These are phyloP conservation scores for Gleditsia sinensis DNA, from an alignment of 306 rosid species.

Conservation along the genomic window DNA sequence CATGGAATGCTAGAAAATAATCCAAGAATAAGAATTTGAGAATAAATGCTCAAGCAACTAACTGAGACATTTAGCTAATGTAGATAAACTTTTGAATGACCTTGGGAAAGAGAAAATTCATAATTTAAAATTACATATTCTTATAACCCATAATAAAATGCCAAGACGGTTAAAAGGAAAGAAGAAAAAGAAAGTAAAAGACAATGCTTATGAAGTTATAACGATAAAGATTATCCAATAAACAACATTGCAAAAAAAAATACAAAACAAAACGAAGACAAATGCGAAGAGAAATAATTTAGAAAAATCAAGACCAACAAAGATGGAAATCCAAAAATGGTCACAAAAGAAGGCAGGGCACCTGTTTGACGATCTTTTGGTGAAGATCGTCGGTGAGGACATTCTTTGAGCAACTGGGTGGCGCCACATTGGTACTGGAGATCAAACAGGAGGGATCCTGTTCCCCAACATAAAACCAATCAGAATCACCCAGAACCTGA, in stretches of 20 bases:
- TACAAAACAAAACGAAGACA: not conserved
- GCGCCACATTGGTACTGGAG: conserved; percentile 38
- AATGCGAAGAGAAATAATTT: not conserved
- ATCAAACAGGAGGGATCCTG: conserved; percentile 68
- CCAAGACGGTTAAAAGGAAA: not conserved
- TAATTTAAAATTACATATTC: no score
- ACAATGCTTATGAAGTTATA: not conserved
- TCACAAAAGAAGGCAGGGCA: conserved; percentile 10
- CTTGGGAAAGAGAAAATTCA: not conserved
- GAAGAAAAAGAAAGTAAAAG: not conserved
- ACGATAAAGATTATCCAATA: not conserved
- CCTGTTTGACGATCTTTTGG: conserved; percentile 88
- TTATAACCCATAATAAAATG: not conserved
- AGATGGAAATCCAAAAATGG: not conserved
- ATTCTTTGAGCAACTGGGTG: conserved; percentile 57
- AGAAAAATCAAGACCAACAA: not conserved
- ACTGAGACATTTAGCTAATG: not conserved
- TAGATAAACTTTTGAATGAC: not conserved
- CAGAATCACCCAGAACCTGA: conserved; percentile 72
- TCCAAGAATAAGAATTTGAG: not conserved
- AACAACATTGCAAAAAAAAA: not conserved
- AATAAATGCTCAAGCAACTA: not conserved
- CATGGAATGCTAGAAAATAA: not conserved
- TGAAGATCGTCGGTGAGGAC: conserved; percentile 68
- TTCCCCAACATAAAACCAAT: conserved; percentile 80